Base-by-base conservation (phyloP, 2,329 filamentous ascomycete genomes). In the Paramyrothecium sp. region DNA sequence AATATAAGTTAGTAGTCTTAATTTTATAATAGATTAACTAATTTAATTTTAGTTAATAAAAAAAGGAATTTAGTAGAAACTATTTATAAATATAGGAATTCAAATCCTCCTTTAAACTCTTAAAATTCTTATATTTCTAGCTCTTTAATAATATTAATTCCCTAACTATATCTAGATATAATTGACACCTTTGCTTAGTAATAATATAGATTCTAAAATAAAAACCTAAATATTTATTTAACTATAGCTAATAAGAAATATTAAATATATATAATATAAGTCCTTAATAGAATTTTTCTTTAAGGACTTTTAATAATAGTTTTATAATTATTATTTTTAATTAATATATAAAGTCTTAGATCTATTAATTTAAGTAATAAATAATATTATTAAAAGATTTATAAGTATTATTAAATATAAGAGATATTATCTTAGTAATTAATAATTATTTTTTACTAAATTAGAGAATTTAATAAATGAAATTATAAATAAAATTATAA, bases 371-470 rank as follows among this genome's bases (percentile, higher is more conserved):
- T 17, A 41, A n/a, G n/a, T n/a, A n/a, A n/a, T n/a, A n/a, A n/a
- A n/a, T n/a, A n/a, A n/a, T n/a, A n/a, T n/a, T n/a, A n/a, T n/a
- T n/a, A n/a, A n/a, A n/a, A n/a, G n/a, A n/a, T n/a, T n/a, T n/a
- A n/a, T n/a, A n/a, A n/a, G n/a, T n/a, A n/a, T n/a, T n/a, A n/a
- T n/a, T n/a, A n/a, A n/a, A n/a, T n/a, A n/a, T n/a, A n/a, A n/a
- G n/a, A 59, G 51, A 30, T 58, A 30, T 26, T 58, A 22, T 56
- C 55, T 57, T n/a, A n/a, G n/a, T n/a, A n/a, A n/a, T n/a, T n/a
- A n/a, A n/a, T n/a, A n/a, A n/a, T n/a, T n/a, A n/a, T n/a, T n/a
- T n/a, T n/a, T n/a, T n/a, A n/a, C n/a, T n/a, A n/a, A n/a, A n/a
- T n/a, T n/a, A n/a, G n/a, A n/a, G n/a, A n/a, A n/a, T 53, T 58